These are phyloP conservation scores for Pseudogymnoascus destructans DNA, from an alignment of 2,329 filamentous ascomycete species.

Conservation along the genomic window DNA sequence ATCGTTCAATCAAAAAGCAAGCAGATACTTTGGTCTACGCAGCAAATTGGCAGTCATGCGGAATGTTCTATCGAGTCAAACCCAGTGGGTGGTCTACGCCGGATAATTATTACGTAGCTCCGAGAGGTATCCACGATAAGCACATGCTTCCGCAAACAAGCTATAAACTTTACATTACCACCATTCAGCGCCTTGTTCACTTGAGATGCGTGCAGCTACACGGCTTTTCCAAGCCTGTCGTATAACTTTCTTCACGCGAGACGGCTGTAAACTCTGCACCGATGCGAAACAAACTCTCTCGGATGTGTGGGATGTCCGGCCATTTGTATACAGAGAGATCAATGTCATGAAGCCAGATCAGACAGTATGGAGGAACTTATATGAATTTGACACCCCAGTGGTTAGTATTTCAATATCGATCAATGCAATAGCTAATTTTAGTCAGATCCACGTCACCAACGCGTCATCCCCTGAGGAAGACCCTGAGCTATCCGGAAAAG, in stretches of 20 bases:
- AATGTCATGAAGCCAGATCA: slow-evolving; percentile 52
- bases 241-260: slow-evolving; percentile 63
- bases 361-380: slow-evolving; percentile 56
- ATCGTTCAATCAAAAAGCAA: background rate
- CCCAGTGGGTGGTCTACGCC: background rate
- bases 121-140: slow-evolving; percentile 7
- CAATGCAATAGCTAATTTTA: slow-evolving; percentile 20
- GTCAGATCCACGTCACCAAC: slow-evolving; percentile 47
- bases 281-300: slow-evolving; percentile 56
- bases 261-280: slow-evolving; percentile 57
- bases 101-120: slow-evolving; percentile 8
- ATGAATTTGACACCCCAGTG: slow-evolving; percentile 73
- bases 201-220: slow-evolving; percentile 37
- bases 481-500: slow-evolving; percentile 41
- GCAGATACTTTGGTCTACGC: background rate
- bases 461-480: slow-evolving; percentile 36
- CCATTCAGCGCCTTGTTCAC: background rate
- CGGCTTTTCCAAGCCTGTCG: slow-evolving; percentile 42
- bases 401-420: slow-evolving; percentile 30
- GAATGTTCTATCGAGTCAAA: background rate
- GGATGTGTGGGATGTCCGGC: slow-evolving; percentile 51
- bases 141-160: background rate
- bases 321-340: slow-evolving; percentile 56
- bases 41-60: background rate
- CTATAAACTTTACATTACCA: background rate